phyloP scores from a whole-genome alignment of 345 rosid genomes.

The Cardamine occulta region DNA sequence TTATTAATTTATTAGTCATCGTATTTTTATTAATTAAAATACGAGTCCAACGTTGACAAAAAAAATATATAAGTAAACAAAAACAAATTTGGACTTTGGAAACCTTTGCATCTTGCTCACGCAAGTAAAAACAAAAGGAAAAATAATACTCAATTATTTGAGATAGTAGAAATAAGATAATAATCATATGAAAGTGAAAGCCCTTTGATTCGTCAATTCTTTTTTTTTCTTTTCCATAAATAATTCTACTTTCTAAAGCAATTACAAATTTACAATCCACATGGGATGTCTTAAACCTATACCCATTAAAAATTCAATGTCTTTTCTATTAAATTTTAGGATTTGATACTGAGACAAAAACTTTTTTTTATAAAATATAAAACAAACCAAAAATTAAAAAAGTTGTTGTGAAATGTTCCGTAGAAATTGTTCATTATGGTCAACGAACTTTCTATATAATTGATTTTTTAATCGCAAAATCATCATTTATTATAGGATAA shows the following conservation, averaged over 20 bases:
- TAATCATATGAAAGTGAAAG: constrained; percentile 13
- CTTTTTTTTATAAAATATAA: too few species aligned
- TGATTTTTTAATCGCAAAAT: neutral
- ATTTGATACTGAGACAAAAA: neutral
- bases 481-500: neutral
- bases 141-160: neutral
- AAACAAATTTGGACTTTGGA: constrained; percentile 11
- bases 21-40: neutral
- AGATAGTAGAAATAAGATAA: constrained; percentile 12
- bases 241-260: neutral
- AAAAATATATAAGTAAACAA: constrained; percentile 1
- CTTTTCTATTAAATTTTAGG: neutral
- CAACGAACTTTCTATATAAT: too few species aligned
- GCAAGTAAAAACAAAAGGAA: neutral
- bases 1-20: neutral
- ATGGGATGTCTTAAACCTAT: neutral
- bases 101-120: constrained; percentile 15
- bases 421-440: neutral
- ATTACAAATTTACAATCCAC: neutral
- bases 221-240: neutral
- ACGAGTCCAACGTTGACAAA: constrained; percentile 5
- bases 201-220: neutral
- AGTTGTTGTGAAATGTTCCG: neutral
- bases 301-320: neutral
- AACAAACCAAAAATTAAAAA: too few species aligned